Evolutionary conservation across 352 stramenopile species (phyloP).

Genomic region (Pythium chondricola): DNA sequence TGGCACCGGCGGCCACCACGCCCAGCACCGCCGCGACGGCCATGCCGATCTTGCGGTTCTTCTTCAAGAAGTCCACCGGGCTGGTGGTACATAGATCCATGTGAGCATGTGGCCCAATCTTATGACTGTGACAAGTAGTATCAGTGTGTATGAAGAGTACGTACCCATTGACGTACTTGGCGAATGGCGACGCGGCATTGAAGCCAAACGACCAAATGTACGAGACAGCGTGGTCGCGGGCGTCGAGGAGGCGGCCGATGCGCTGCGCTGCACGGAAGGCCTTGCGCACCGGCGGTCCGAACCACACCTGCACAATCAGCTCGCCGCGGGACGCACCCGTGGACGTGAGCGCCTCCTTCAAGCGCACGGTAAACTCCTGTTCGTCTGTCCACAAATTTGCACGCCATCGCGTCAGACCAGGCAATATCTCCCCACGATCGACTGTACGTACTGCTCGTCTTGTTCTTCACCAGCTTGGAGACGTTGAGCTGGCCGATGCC

Average conservation of each 20-base stretch:
- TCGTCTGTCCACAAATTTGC: not conserved
- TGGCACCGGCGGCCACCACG: conserved; percentile 37
- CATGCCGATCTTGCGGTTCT: conserved; percentile 67
- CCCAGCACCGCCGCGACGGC: conserved; percentile 48
- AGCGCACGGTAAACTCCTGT: conserved; percentile 37
- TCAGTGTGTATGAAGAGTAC: too few species aligned
- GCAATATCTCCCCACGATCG: too few species aligned
- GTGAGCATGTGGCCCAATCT: not conserved
- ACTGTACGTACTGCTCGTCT: conserved; percentile 22
- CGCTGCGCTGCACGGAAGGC: conserved; percentile 71
- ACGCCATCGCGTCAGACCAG: not conserved
- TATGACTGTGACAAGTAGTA: too few species aligned
- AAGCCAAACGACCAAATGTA: conserved; percentile 39
- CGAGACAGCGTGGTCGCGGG: conserved; percentile 55
- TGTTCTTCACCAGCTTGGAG: conserved; percentile 29
- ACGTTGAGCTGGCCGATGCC: conserved; percentile 61
- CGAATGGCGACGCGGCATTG: conserved; percentile 19
- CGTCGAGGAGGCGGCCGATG: conserved; percentile 63
- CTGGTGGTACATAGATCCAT: conserved; percentile 4
- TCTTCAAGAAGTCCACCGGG: conserved; percentile 61
- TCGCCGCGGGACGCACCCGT: conserved; percentile 46
- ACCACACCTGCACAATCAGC: conserved; percentile 62
- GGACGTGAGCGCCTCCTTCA: conserved; percentile 35
- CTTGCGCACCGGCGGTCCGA: conserved; percentile 67
- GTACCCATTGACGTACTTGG: conserved; percentile 44